Conservation (phyloP, 805 yeast genomes). For the Metschnikowia proteae region DNA sequence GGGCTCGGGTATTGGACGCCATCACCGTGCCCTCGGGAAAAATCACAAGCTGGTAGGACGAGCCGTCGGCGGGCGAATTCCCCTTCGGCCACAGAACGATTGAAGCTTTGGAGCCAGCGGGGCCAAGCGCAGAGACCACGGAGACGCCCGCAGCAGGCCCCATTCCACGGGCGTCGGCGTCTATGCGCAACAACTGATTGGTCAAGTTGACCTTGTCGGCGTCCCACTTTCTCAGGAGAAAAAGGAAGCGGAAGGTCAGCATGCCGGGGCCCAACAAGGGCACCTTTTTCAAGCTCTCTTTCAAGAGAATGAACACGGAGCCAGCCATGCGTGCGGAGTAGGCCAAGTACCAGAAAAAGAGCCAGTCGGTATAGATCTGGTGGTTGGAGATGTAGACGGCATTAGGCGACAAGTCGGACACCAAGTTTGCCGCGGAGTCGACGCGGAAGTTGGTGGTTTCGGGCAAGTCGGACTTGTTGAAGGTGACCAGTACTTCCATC, state of each 20-base stretch:
- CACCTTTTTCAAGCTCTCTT: constrained; percentile 60
- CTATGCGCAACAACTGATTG: constrained; percentile 52
- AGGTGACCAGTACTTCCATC: constrained; percentile 48
- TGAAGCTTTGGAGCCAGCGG: not conserved
- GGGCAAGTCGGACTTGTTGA: constrained; percentile 36
- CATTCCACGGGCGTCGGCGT: constrained; percentile 55
- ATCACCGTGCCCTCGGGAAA: constrained; percentile 96
- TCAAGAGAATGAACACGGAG: constrained; percentile 67
- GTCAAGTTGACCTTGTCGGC: constrained; percentile 59
- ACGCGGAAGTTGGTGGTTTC: constrained; percentile 26
- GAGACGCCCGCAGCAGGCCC: constrained; percentile 48
- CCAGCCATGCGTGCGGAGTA: constrained; percentile 66
- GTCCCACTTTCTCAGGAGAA: constrained; percentile 84
- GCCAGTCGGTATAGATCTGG: constrained; percentile 94
- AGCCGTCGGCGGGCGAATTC: constrained; percentile 3
- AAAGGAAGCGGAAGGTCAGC: constrained; percentile 72
- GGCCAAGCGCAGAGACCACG: constrained; percentile 19
- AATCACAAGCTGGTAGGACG: constrained; percentile 58
- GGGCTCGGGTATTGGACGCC: constrained; percentile 57
- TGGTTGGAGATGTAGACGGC: constrained; percentile 81
- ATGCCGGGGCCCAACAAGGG: constrained; percentile 87
- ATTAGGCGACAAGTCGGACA: constrained; percentile 39
- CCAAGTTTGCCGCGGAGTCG: constrained; percentile 20
- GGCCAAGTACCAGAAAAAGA: constrained; percentile 80
- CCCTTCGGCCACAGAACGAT: constrained; percentile 33